These are phyloP conservation scores for Myochromella boudieri DNA, from an alignment of 768 basidiomycete genomes.

Conservation along the genomic window DNA sequence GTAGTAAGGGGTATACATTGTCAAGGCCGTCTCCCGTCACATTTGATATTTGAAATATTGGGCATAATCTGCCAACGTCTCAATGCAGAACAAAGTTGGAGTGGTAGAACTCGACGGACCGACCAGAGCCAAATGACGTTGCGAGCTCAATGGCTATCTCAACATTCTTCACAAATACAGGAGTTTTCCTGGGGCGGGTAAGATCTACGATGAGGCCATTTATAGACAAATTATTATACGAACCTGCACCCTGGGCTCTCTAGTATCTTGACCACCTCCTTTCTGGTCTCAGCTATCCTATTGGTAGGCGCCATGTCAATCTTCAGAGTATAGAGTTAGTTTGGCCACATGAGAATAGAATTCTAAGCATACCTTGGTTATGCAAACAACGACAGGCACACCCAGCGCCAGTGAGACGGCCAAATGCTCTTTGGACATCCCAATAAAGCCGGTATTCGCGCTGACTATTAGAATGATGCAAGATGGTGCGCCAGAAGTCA, in stretches of 20 bases:
- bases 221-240: constrained; percentile 17
- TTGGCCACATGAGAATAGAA: neutral
- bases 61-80: constrained; percentile 62
- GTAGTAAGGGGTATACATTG: constrained; percentile 42
- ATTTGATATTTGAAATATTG: constrained; percentile 90
- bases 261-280: constrained; percentile 90
- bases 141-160: constrained; percentile 85
- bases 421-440: constrained; percentile 96
- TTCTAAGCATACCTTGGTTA: constrained; percentile 91
- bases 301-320: constrained; percentile 98
- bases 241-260: constrained; percentile 91
- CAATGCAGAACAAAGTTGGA: constrained; percentile 2
- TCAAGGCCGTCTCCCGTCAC: constrained; percentile 93
- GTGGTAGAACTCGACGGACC: constrained; percentile 39
- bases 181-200: constrained; percentile 57
- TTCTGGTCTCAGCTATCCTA: constrained; percentile 85
- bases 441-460: constrained; percentile 87
- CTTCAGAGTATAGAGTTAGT: constrained; percentile 31
- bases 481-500: constrained; percentile 92
- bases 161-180: constrained; percentile 79
- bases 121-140: constrained; percentile 71
- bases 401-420: constrained; percentile 92
- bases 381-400: constrained; percentile 90
- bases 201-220: neutral
- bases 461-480: constrained; percentile 94